phyloP scores from a whole-genome alignment of 2,329 filamentous ascomycete genomes.

The Colletotrichum navitas region DNA sequence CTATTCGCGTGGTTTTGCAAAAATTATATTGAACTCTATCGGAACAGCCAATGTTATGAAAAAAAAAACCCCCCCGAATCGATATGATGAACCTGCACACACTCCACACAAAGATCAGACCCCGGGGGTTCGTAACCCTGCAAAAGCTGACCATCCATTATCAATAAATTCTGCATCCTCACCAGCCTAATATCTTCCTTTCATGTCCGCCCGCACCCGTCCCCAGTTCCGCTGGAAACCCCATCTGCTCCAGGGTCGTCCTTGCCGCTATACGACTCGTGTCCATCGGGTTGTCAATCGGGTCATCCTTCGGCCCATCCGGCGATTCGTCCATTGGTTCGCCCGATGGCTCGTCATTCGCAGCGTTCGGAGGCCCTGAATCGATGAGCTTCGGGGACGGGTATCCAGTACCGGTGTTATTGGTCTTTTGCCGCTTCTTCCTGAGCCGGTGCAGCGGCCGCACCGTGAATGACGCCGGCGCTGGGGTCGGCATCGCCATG shows the following conservation, averaged over 20 bases:
- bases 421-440: background rate
- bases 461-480: background rate
- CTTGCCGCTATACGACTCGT: background rate
- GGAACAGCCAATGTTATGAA: background rate
- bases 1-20: too few species aligned
- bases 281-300: background rate
- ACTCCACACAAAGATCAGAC: background rate
- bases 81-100: background rate
- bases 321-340: background rate
- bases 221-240: too few species aligned
- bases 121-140: background rate
- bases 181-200: background rate
- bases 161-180: background rate
- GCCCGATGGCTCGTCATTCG: too few species aligned
- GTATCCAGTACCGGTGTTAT: accelerated
- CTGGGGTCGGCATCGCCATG: background rate
- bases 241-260: background rate
- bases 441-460: background rate
- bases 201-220: background rate
- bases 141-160: background rate
- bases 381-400: too few species aligned
- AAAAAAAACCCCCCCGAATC: background rate
- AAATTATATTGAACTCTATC: background rate
- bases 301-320: background rate
- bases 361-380: accelerated